Evolutionary conservation across 106 monocot species (phyloP).

Genomic region (Dendrobium chrysotoxum): DNA sequence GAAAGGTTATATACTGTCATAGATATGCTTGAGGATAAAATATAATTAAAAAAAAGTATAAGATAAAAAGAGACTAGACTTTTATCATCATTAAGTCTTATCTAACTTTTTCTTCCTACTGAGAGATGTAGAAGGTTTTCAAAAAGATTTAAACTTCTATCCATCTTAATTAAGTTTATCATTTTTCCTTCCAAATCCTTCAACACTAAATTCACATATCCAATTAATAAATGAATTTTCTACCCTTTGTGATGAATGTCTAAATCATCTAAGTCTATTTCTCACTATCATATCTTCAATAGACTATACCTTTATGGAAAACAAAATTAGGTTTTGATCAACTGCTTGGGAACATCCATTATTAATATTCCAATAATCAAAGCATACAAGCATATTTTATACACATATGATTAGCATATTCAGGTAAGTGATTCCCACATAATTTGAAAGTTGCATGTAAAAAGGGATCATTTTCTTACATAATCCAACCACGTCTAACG

Average conservation of each 20-base stretch:
- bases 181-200: background rate
- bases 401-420: background rate
- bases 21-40: background rate
- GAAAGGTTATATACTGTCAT: background rate
- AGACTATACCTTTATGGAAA: background rate
- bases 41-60: background rate
- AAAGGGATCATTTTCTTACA: background rate
- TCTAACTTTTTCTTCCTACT: background rate
- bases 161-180: background rate
- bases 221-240: background rate
- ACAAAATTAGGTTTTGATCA: background rate
- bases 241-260: background rate
- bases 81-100: background rate
- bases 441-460: background rate
- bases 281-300: background rate
- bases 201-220: background rate
- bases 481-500: background rate
- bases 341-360: background rate
- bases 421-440: background rate
- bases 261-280: background rate
- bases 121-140: background rate
- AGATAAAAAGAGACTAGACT: background rate
- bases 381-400: background rate
- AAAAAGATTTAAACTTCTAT: background rate
- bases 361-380: background rate